A percentile compares a stretch with the other conserved stretches of the same genome.
These are phyloP conservation scores for Hanseniaspora nectarophila DNA, from an alignment of 805 yeast genomes.

Conservation along the genomic window DNA sequence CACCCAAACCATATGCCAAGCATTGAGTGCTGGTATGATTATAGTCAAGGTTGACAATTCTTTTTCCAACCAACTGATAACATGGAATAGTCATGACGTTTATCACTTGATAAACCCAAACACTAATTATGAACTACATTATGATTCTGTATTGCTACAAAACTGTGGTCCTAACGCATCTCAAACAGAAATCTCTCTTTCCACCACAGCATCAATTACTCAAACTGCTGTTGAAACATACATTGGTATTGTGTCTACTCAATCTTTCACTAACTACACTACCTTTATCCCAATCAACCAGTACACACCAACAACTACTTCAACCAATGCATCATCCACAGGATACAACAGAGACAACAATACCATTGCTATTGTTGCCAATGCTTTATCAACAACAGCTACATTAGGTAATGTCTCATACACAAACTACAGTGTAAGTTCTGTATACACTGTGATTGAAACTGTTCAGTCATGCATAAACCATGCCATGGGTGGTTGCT, in stretches of 20 bases:
- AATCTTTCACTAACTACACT: neutral
- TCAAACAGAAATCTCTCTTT: neutral
- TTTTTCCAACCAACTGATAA: conserved; percentile 18
- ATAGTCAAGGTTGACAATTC: conserved; percentile 19
- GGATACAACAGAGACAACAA: neutral
- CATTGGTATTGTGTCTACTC: conserved; percentile 1
- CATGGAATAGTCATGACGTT: conserved; percentile 23
- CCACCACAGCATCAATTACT: conserved; percentile 1
- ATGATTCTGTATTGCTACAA: conserved; percentile 19
- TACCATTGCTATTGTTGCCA: conserved; percentile 6
- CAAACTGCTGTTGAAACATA: conserved; percentile 7
- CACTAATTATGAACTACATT: conserved; percentile 18
- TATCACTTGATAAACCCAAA: conserved; percentile 19
- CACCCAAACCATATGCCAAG: conserved; percentile 17
- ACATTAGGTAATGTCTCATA: neutral
- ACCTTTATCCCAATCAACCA: conserved; percentile 1
- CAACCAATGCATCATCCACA: conserved; percentile 4
- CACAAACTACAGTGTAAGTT: neutral
- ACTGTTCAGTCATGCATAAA: conserved; percentile 15
- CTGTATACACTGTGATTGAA: neutral
- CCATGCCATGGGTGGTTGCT: conserved; percentile 13
- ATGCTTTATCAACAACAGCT: conserved; percentile 2
- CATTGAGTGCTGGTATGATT: conserved; percentile 22
- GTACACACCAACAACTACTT: neutral
- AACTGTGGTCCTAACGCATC: conserved; percentile 15